A percentile compares a stretch with the other conserved stretches of the same genome.
phyloP scores from a whole-genome alignment of 331 rosid genomes.

The Rhamnella rubrinervis region DNA sequence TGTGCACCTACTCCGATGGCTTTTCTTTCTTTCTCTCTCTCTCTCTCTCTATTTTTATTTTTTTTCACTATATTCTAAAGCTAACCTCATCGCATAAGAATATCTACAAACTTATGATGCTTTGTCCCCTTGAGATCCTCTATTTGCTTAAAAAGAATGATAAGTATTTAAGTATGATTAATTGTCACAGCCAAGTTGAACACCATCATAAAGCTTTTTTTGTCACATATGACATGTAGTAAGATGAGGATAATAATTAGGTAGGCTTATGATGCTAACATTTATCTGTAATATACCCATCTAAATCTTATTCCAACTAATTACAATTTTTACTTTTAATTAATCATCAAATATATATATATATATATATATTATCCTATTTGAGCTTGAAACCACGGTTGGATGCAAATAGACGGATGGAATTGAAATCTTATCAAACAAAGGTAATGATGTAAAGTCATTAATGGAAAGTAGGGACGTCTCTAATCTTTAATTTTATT shows the following conservation, averaged over 20 bases:
- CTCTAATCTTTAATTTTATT: too few species aligned
- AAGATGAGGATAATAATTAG: not conserved
- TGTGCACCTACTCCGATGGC: not conserved
- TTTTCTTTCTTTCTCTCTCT: too few species aligned
- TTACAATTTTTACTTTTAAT: too few species aligned
- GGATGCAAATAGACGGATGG: too few species aligned
- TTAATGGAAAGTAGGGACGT: too few species aligned
- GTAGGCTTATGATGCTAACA: slow-evolving; percentile 7
- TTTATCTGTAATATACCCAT: not conserved
- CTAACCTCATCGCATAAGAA: slow-evolving; percentile 13
- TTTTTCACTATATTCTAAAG: not conserved
- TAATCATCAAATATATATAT: too few species aligned
- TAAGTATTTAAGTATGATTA: slow-evolving; percentile 7
- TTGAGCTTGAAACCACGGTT: too few species aligned
- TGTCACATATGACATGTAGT: not conserved
- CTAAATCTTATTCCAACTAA: not conserved
- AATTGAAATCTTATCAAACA: too few species aligned
- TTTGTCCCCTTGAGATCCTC: not conserved
- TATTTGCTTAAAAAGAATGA: slow-evolving; percentile 14
- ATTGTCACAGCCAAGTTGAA: not conserved
- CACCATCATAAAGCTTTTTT: not conserved
- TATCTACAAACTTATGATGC: slow-evolving; percentile 7
- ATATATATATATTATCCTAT: too few species aligned
- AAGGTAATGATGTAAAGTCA: too few species aligned
- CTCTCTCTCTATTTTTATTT: too few species aligned